Evolutionary conservation across 306 rosid species (phyloP).

Genomic region (Trifolium pratense): DNA sequence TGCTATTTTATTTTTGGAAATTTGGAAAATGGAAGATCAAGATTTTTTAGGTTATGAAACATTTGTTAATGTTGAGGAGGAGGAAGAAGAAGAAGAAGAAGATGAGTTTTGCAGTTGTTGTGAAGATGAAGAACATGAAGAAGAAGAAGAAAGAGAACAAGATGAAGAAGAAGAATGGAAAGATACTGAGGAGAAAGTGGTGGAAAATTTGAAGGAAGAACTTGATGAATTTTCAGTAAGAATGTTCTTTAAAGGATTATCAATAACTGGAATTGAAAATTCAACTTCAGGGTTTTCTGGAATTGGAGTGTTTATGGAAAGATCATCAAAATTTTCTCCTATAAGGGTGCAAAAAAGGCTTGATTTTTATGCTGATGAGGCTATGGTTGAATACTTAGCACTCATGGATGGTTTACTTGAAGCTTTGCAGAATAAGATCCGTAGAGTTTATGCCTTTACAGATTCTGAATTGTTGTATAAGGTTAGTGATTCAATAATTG

Average conservation of each 20-base stretch:
- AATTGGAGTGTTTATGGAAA: slow-evolving; percentile 92
- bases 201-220: slow-evolving; percentile 58
- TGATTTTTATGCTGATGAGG: slow-evolving; percentile 78
- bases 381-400: slow-evolving; percentile 81
- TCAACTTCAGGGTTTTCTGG: slow-evolving; percentile 78
- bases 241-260: slow-evolving; percentile 86
- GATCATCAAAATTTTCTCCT: slow-evolving; percentile 52
- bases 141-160: slow-evolving; percentile 48
- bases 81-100: slow-evolving; percentile 49
- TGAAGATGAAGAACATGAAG: slow-evolving; percentile 49
- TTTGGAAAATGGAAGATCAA: slow-evolving; percentile 61
- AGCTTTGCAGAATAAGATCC: slow-evolving; percentile 62
- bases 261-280: slow-evolving; percentile 69
- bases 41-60: slow-evolving; percentile 49
- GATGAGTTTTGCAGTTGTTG: slow-evolving; percentile 96
- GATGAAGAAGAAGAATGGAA: slow-evolving; percentile 64
- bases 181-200: slow-evolving; percentile 62
- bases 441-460: slow-evolving; percentile 73
- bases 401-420: slow-evolving; percentile 83
- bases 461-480: slow-evolving; percentile 78
- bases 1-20: slow-evolving; percentile 15
- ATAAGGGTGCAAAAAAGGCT: slow-evolving; percentile 89
- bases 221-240: slow-evolving; percentile 78
- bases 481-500: slow-evolving; percentile 49
- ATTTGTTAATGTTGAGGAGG: slow-evolving; percentile 54